These are phyloP conservation scores for Argentina anserina DNA, from an alignment of 306 rosid species.

Conservation along the genomic window DNA sequence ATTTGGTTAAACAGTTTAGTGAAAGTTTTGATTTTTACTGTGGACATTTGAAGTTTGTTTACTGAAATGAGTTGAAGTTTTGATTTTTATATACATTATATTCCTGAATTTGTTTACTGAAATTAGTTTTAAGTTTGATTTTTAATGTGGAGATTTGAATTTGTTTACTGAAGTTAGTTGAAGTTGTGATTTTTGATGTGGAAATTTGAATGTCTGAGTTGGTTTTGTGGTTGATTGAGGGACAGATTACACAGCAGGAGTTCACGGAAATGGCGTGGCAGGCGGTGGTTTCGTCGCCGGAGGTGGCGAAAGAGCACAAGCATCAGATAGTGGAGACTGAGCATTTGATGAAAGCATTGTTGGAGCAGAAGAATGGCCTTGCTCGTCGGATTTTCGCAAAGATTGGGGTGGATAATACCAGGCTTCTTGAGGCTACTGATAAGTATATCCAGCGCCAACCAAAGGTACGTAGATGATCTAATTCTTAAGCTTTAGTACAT, in stretches of 20 bases:
- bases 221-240: conserved; percentile 29
- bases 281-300: conserved; percentile 78
- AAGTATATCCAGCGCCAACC: conserved; percentile 92
- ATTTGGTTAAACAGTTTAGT: neutral
- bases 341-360: conserved; percentile 86
- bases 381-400: conserved; percentile 93
- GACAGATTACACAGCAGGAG: conserved; percentile 89
- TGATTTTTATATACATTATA: neutral
- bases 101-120: neutral
- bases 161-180: neutral
- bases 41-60: neutral
- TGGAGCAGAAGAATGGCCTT: conserved; percentile 97
- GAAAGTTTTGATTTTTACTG: neutral
- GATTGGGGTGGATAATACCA: conserved; percentile 78
- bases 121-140: neutral
- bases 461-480: conserved; percentile 68
- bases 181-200: neutral
- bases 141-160: neutral
- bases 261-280: conserved; percentile 99
- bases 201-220: neutral
- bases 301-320: conserved; percentile 91
- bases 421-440: conserved; percentile 86
- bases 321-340: conserved; percentile 99
- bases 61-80: neutral
- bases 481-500: neutral